These are phyloP conservation scores for Venturia asperata DNA, from an alignment of 2,329 filamentous ascomycete species.

Conservation along the genomic window DNA sequence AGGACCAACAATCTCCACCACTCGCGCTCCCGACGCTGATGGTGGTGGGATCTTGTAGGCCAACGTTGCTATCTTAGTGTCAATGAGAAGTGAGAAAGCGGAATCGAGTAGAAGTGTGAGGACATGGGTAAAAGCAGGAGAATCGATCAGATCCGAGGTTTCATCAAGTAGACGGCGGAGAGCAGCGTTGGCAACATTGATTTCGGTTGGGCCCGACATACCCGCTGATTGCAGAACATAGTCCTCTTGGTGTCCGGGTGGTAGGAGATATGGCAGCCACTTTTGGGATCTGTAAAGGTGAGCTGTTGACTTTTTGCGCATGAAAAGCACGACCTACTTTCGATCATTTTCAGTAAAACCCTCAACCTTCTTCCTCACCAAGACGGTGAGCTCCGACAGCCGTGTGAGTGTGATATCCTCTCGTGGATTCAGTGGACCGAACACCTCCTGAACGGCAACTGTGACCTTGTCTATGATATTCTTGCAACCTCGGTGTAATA, in stretches of 20 bases:
- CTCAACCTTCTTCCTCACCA: constrained; percentile 80
- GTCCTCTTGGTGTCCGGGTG: constrained; percentile 69
- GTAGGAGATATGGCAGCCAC: constrained; percentile 82
- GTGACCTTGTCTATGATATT: constrained; percentile 76
- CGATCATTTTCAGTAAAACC: constrained; percentile 60
- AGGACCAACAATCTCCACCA: constrained; percentile 48
- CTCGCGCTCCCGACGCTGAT: constrained; percentile 35
- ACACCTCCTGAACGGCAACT: constrained; percentile 79
- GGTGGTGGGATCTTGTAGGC: constrained; percentile 62
- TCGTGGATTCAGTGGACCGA: constrained; percentile 79
- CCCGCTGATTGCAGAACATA: constrained; percentile 81
- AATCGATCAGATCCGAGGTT: constrained; percentile 91
- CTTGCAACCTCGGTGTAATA: constrained; percentile 83
- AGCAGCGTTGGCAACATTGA: constrained; percentile 40
- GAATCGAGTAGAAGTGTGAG: constrained; percentile 80
- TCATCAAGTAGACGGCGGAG: constrained; percentile 86
- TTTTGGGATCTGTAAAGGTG: constrained; percentile 44
- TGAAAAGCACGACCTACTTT: constrained; percentile 34
- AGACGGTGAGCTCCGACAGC: constrained; percentile 71
- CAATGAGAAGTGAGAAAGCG: constrained; percentile 75
- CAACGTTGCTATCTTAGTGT: constrained; percentile 70
- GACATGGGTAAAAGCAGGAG: constrained; percentile 81
- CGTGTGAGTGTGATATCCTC: constrained; percentile 78
- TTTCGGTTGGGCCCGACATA: constrained; percentile 47
- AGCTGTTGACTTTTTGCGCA: constrained; percentile 1